phyloP scores from a whole-genome alignment of 73 alveolate genomes.

The Vitrella brassicaformis region DNA sequence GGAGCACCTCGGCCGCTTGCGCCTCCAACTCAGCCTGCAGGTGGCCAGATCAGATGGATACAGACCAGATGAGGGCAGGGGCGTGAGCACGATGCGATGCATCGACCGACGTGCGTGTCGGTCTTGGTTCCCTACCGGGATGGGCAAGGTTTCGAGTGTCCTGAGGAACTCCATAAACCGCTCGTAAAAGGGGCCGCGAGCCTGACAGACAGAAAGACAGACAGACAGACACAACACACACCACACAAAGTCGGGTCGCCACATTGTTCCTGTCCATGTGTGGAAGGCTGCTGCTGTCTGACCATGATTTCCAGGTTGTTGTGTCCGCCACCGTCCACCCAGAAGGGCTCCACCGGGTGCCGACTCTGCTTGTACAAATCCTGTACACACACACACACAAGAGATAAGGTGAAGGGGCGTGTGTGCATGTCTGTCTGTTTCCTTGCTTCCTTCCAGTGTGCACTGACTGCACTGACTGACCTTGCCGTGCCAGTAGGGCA shows the following conservation, averaged over 20 bases:
- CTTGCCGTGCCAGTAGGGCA: conserved; percentile 78
- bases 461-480: neutral
- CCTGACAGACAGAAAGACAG: neutral
- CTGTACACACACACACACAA: neutral
- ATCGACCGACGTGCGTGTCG: too few species aligned
- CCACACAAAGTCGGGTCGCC: neutral
- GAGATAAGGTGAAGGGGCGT: neutral
- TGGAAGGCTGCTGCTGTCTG: neutral
- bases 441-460: neutral
- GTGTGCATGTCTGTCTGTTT: neutral
- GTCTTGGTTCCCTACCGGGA: too few species aligned
- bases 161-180: neutral
- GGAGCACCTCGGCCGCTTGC: too few species aligned
- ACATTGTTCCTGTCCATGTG: neutral
- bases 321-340: conserved; percentile 36
- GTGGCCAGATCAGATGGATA: too few species aligned
- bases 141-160: too few species aligned
- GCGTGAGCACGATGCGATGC: too few species aligned
- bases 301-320: conserved; percentile 16
- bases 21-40: too few species aligned
- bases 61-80: too few species aligned
- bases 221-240: neutral
- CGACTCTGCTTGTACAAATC: neutral
- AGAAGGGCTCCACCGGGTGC: neutral
- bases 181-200: neutral